phyloP scores from a whole-genome alignment of 2,329 filamentous ascomycete genomes.

The Stylonectria norvegica region DNA sequence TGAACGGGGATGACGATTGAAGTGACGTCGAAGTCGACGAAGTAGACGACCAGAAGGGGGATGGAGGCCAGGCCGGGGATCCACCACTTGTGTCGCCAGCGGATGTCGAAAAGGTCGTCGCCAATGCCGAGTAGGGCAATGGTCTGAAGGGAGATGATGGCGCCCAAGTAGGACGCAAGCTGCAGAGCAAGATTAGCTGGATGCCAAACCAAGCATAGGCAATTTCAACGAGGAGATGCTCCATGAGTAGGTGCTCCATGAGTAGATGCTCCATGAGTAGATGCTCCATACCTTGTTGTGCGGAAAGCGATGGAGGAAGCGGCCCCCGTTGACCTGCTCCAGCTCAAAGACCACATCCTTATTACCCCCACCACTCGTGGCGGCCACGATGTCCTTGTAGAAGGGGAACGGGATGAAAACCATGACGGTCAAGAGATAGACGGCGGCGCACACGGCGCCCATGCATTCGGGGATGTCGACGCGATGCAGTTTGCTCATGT shows the following conservation, averaged over 20 bases:
- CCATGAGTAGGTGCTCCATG: not conserved
- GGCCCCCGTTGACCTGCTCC: slow-evolving; percentile 72
- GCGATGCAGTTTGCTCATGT: slow-evolving; percentile 69
- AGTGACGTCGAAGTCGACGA: slow-evolving; percentile 97
- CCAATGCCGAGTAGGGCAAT: slow-evolving; percentile 89
- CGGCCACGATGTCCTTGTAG: slow-evolving; percentile 95
- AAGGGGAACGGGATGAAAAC: slow-evolving; percentile 95
- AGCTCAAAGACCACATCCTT: slow-evolving; percentile 76
- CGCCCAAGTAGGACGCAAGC: slow-evolving; percentile 92
- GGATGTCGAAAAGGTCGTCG: slow-evolving; percentile 95
- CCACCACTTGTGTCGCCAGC: slow-evolving; percentile 98
- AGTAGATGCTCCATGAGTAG: slow-evolving; percentile 5
- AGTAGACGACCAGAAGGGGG: slow-evolving; percentile 93
- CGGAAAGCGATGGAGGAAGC: slow-evolving; percentile 86
- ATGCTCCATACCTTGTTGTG: slow-evolving; percentile 73
- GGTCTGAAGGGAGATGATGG: slow-evolving; percentile 86
- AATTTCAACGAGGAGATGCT: not conserved
- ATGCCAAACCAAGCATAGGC: not conserved
- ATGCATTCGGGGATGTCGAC: slow-evolving; percentile 91
- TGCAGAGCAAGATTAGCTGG: slow-evolving; percentile 34
- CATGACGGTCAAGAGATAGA: slow-evolving; percentile 86
- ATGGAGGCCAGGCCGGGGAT: slow-evolving; percentile 93
- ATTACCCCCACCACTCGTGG: slow-evolving; percentile 90
- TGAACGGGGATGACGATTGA: slow-evolving; percentile 88
- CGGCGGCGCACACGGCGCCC: slow-evolving; percentile 88